Evolutionary conservation across 306 rosid genomes (phyloP), one percentile per base, ranked within the genome.

Genomic region (Leucaena leucocephala): DNA sequence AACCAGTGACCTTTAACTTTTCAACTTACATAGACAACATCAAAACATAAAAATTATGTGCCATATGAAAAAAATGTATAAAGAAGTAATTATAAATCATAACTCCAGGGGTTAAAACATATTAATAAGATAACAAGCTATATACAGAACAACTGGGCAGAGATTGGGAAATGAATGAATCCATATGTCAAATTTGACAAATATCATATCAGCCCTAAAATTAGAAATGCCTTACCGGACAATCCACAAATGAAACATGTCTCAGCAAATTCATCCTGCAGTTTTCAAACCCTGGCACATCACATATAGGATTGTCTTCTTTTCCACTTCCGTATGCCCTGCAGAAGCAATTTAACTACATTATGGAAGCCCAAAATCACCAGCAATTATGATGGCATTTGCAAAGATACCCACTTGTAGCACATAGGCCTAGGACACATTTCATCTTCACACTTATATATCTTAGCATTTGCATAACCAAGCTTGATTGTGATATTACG

Each of bases 251-350:
- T 48, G 95, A 90, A 12, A 90, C 95, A 33, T 90, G 95, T 45
- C 95, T 81, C 72, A 85, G 77, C 80, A 90, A 82, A 78, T 88
- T 88, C 95, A 90, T 88, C 84, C 88, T 85, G 82, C 86, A 74
- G 83, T 77, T 88, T 80, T 90, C 92, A 83, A 86, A 88, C 54
- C 94, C 94, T 15, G 85, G 86, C 54, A 88, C 91, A 58, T 90
- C 92, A 72, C 94, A 90, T 15, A 82, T 71, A 21, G 94, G 92
- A 84, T 58, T 78, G 42, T 90, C 94, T 88, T 90, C 90, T 76
- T 90, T 90, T 76, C 92, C 94, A 81, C 94, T 90, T 83, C 94
- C 92, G 75, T 90, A 88, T 6, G 90, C 92, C 89, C 90, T 90
- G 75, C 34, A 49, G 66, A 72, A 52, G 73, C 38, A 68, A 68